Conservation (phyloP, 495 filamentous ascomycete species). For the Hypoxylon perforatum region DNA sequence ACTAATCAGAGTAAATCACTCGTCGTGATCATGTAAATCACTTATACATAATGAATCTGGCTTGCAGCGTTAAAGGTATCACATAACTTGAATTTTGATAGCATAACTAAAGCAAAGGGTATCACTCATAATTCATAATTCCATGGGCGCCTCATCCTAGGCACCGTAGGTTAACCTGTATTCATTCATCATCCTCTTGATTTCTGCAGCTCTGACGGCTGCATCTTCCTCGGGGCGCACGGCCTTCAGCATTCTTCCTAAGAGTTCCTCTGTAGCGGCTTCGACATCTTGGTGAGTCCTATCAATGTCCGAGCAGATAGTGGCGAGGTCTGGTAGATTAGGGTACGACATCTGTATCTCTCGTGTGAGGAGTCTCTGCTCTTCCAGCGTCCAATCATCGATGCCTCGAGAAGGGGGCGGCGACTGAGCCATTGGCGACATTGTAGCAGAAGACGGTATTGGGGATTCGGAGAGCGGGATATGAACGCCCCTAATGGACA, state of each 20-base stretch:
- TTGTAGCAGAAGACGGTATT: conserved; percentile 6
- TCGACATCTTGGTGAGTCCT: conserved; percentile 38
- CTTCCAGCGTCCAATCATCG: conserved; percentile 36
- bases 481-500: conserved; percentile 31
- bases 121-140: conserved; percentile 6
- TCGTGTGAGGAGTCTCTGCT: conserved; percentile 37
- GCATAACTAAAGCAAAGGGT: conserved; percentile 9
- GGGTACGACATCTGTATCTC: conserved; percentile 44
- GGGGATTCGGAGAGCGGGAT: conserved; percentile 25
- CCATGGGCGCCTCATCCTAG: background rate
- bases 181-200: conserved; percentile 36
- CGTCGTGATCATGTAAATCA: conserved; percentile 6
- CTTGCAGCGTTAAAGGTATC: background rate
- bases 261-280: conserved; percentile 38
- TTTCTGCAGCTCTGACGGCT: conserved; percentile 30
- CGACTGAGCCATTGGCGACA: conserved; percentile 3
- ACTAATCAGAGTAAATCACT: background rate
- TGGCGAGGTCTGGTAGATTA: conserved; percentile 26
- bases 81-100: conserved; percentile 4
- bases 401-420: background rate
- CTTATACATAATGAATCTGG: background rate
- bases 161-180: conserved; percentile 25
- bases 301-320: conserved; percentile 35
- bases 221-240: conserved; percentile 26
- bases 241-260: conserved; percentile 36